Base-by-base conservation (phyloP, 306 rosid genomes). In the Cucumis cinereus region DNA sequence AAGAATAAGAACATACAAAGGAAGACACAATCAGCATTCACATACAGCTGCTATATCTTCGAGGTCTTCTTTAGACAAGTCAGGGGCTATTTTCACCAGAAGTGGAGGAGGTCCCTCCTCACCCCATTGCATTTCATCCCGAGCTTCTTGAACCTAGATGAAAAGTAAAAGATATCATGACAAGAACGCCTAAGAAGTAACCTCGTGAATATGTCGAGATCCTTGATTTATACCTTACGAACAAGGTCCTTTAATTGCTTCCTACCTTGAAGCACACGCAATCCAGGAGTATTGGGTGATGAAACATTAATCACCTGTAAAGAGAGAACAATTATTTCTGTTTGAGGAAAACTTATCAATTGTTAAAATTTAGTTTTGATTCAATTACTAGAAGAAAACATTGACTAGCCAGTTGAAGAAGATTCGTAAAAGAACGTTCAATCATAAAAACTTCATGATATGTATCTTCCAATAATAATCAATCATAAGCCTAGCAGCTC, bases 71-170 rank as follows among this genome's bases (percentile, higher is more conserved):
- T 89, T 94, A 61, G 98, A 94, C 89, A 94, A 86, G 85, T 91
- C 98, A 10, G 97, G 98, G 72, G 98, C 98, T 74, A 94, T 94
- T 89, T 94, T 94, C 82, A 94, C 98, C 36, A 94, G 91, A 90
- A 94, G 86, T 2, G 98, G 98, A 74, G 98, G 98, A 59, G 96
- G 96, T 24, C 98, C 98, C 87, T 94, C 98, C 81, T 94, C 98
- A 41, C 96, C 98, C 98, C 97, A 94, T 88, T 94, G 98, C 98
- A 94, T 91, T 82, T 94, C 98, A 83, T 94, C 96, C 72, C 98
- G 93, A 77, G 98, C 97, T 62, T 94, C 97, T 76, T 94, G 98
- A 82, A 94, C 89, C 98, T 94, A 74, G 70, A 86, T 36, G 17
- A 54, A 80, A 38, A 61, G 79, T 81, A 11, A 77, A 80, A 78